phyloP scores from a whole-genome alignment of 306 rosid genomes.

The Notholithocarpus densiflorus region DNA sequence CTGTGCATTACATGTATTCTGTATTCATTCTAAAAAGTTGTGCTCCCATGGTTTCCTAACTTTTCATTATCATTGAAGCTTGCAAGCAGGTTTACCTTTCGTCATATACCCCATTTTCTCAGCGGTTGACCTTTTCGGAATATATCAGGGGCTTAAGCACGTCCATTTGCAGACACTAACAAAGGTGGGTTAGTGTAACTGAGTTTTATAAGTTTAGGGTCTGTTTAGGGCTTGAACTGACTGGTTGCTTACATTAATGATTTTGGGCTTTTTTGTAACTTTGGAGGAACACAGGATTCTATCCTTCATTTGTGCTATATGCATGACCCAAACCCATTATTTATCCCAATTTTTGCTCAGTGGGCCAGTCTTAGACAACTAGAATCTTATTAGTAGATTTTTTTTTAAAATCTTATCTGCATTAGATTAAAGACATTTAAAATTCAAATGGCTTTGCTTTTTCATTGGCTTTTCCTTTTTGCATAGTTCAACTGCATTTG shows the following conservation, averaged over 20 bases:
- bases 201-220: background rate
- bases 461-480: background rate
- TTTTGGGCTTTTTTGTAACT: too few relatives aligned
- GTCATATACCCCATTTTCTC: constrained; percentile 75
- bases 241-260: background rate
- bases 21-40: constrained; percentile 10
- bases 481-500: constrained; percentile 1
- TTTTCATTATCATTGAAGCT: constrained; percentile 36
- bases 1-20: constrained; percentile 2
- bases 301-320: background rate
- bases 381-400: background rate
- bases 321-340: background rate
- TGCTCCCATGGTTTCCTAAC: constrained; percentile 31
- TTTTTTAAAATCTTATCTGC: too few relatives aligned
- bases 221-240: constrained; percentile 21
- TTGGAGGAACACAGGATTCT: background rate
- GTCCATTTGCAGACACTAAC: constrained; percentile 87
- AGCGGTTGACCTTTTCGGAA: constrained; percentile 78
- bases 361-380: background rate
- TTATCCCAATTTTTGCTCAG: background rate
- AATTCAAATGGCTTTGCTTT: background rate
- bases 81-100: constrained; percentile 57
- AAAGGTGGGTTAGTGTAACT: constrained; percentile 46
- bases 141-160: constrained; percentile 76
- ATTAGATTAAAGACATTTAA: background rate